Evolutionary conservation across 352 stramenopile genomes (phyloP), one percentile per base, ranked within the genome.

Genomic region (Pythium brachiatum): DNA sequence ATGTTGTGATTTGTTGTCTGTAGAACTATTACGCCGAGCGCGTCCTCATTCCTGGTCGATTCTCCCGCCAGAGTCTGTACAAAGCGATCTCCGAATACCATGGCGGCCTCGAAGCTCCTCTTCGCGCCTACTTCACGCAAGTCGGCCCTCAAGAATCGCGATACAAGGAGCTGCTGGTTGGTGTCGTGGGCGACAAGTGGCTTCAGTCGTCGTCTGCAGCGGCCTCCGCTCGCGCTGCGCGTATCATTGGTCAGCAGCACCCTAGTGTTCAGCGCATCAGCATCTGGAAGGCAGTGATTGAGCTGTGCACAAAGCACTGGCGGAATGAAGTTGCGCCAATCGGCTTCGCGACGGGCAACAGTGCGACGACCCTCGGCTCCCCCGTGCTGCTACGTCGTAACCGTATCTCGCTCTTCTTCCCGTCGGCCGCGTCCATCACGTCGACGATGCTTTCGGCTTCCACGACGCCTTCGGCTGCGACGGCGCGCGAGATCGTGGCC

Each of bases 221-320:
- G 5, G 11, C n/a, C 13, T 47, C 39, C 48, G 27, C 16, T 21
- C 4, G 36, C n/a, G 32, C 32, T 29, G 38, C 18, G 1, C 29
- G 18, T n/a, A 15, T 41, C 20, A 12, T 16, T 48, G 31, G 57
- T 36, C 15, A 38, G 20, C 54, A 52, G 44, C 55, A 68, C 57
- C 21, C 64, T 57, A 31, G 27, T 56, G 29, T 76, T 1, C 38
- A 78, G 32, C 82, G 82, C 16, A 79, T 90, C 47, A 32, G 61
- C 7, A 72, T 89, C 7, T 92, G 82, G 82, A 84, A 86, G 41
- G 72, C 75, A 12, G 72, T 92, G 15, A 75, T 92, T 29, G 73
- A 81, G 3, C 63, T 90, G 18, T 92, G 83, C 50, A 85, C 75
- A 6, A 89, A 89, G 65, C 75, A 89, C 59, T 92, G 83, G 83